phyloP scores from a whole-genome alignment of 2,329 filamentous ascomycete genomes.

The Aureobasidium sp. region DNA sequence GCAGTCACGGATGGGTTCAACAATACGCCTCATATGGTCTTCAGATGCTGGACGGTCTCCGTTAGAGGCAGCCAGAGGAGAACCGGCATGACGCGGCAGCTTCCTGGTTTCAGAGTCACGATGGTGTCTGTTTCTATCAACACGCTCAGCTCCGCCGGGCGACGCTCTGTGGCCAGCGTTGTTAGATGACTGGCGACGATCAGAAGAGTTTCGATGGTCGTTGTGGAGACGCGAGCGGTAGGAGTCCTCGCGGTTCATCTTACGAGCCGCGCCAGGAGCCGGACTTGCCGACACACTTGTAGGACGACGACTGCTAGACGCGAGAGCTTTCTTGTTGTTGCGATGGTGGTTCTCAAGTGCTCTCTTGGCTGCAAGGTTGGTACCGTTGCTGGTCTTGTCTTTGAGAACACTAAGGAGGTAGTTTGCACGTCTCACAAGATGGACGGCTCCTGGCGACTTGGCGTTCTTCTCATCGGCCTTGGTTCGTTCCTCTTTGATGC shows the following conservation, averaged over 20 bases:
- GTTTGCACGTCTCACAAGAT: conserved; percentile 88
- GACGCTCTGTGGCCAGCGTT: conserved; percentile 33
- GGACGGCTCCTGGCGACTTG: conserved; percentile 93
- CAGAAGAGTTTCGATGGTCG: conserved; percentile 29
- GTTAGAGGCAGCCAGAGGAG: conserved; percentile 27
- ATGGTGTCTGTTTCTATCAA: conserved; percentile 45
- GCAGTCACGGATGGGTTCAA: conserved; percentile 55
- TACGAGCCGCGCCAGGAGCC: conserved; percentile 43
- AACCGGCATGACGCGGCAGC: conserved; percentile 34
- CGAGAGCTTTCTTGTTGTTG: conserved; percentile 75
- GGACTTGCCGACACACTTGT: conserved; percentile 65
- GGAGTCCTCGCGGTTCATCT: conserved; percentile 32
- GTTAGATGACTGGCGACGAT: conserved; percentile 20
- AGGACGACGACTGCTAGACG: conserved; percentile 51
- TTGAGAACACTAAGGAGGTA: conserved; percentile 93
- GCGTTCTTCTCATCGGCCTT: conserved; percentile 64
- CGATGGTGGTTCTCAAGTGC: conserved; percentile 89
- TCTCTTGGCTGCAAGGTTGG: conserved; percentile 67
- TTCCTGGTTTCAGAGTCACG: conserved; percentile 47
- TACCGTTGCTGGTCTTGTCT: conserved; percentile 60
- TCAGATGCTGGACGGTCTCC: conserved; percentile 38
- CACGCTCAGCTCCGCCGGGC: conserved; percentile 37
- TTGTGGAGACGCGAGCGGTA: conserved; percentile 30
- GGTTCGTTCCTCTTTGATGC: conserved; percentile 88
- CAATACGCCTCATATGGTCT: conserved; percentile 44